These are phyloP conservation scores for Leccinum brunneo-olivaceum DNA, from an alignment of 1,284 basidiomycete genomes.

Conservation along the genomic window DNA sequence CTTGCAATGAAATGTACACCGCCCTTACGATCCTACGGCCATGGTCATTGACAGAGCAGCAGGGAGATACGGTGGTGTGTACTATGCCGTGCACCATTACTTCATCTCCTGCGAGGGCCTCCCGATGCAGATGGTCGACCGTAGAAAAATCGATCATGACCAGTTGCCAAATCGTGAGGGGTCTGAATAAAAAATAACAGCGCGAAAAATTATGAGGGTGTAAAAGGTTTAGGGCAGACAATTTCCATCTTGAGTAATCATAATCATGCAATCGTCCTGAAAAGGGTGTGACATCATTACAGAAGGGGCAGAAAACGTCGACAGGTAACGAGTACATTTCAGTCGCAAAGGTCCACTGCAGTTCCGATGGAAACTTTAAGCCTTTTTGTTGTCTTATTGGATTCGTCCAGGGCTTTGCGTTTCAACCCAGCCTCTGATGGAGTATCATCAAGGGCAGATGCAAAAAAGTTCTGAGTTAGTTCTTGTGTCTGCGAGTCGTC, in stretches of 20 bases:
- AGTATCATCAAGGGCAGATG: constrained; percentile 6
- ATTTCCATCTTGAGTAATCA: not conserved
- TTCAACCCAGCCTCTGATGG: constrained; percentile 21
- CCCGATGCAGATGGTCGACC: constrained; percentile 52
- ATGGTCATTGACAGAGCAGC: constrained; percentile 46
- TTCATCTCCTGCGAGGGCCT: constrained; percentile 86
- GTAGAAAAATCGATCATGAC: constrained; percentile 41
- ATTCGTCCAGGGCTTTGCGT: constrained; percentile 26
- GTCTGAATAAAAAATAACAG: constrained; percentile 30
- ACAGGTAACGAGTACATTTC: constrained; percentile 5
- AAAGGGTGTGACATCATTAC: not conserved
- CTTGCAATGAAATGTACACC: constrained; percentile 86
- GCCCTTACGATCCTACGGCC: constrained; percentile 73
- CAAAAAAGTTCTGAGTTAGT: constrained; percentile 35
- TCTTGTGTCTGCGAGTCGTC: constrained; percentile 46
- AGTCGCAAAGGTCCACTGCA: constrained; percentile 56
- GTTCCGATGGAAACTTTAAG: constrained; percentile 49
- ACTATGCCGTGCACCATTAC: constrained; percentile 81
- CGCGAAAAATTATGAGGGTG: not conserved
- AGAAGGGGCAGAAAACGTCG: not conserved
- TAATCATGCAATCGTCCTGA: not conserved
- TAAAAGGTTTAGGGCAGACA: constrained; percentile 30
- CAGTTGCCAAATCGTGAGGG: constrained; percentile 56
- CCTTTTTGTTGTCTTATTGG: constrained; percentile 37
- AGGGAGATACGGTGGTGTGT: constrained; percentile 83